Percentiles rank a stretch among this genome's conserved stretches.
Evolutionary conservation across 2,329 filamentous ascomycete genomes (phyloP).

Genomic region (Neopestalotiopsis rosae): DNA sequence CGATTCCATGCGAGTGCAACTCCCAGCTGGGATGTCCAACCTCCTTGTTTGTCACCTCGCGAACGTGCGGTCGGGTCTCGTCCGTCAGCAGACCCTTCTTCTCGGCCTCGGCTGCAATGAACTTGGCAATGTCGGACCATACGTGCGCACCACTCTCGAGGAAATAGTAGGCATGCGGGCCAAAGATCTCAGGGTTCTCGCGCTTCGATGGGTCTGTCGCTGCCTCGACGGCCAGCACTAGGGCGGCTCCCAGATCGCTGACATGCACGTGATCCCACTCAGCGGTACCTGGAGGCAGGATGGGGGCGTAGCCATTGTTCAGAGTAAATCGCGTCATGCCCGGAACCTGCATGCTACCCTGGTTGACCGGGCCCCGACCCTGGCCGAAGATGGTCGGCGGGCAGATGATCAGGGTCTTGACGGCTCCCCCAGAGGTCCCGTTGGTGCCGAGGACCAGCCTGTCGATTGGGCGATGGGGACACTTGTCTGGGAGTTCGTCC

Average conservation of each 20-base stretch:
- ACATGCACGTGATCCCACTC: slow-evolving; percentile 61
- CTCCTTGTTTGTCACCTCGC: slow-evolving; percentile 27
- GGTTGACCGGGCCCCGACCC: slow-evolving; percentile 54
- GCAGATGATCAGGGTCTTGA: slow-evolving; percentile 52
- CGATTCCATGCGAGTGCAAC: slow-evolving; percentile 49
- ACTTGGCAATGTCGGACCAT: slow-evolving; percentile 65
- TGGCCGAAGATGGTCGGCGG: slow-evolving; percentile 58
- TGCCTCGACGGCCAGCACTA: slow-evolving; percentile 50
- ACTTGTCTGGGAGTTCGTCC: slow-evolving; percentile 55
- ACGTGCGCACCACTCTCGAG: slow-evolving; percentile 64
- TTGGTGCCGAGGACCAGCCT: slow-evolving; percentile 61
- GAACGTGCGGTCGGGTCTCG: slow-evolving; percentile 36
- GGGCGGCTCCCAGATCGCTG: slow-evolving; percentile 50
- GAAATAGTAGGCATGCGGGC: slow-evolving; percentile 69
- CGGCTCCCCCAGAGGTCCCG: slow-evolving; percentile 29
- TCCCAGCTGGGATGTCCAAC: slow-evolving; percentile 38
- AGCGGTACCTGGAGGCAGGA: slow-evolving; percentile 48
- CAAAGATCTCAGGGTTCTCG: slow-evolving; percentile 67
- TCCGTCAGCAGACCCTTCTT: slow-evolving; percentile 52
- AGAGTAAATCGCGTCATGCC: slow-evolving; percentile 47
- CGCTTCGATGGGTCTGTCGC: slow-evolving; percentile 61
- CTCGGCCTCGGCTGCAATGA: slow-evolving; percentile 61
- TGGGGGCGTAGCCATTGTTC: slow-evolving; percentile 47
- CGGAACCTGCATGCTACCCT: slow-evolving; percentile 55
- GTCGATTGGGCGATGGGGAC: slow-evolving; percentile 71